Evolutionary conservation across 2,329 filamentous ascomycete species (phyloP), one percentile per base, ranked within the genome.

Genomic region (Dothistroma pini): DNA sequence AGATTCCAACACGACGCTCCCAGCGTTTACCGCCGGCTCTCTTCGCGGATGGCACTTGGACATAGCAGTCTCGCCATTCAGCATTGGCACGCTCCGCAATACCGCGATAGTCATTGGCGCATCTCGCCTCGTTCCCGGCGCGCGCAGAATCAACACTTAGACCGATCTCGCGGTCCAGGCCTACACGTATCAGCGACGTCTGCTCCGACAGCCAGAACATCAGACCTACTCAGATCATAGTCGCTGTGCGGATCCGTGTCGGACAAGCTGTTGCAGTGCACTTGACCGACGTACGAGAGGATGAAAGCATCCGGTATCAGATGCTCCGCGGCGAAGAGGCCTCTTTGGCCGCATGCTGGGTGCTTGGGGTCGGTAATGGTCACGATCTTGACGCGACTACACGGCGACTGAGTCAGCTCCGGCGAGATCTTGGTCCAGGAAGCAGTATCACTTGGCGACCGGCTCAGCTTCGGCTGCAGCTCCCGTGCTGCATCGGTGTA

Each of bases 101-200:
- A 19, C 81, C 79, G 58, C 81, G 76, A 68, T 83, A 84, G 68
- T 84, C 81, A 63, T 84, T 84, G 62, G 81, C 77, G 64, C 81
- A 83, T 49, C 81, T 74, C 4, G 79, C 77, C 65, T 83, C 81
- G 64, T 83, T 83, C 31, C 81, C 81, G 63, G 76, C 76, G 1
- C 68, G 71, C 1, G 76, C 75, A 4, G 80, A 81, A 66, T 84
- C 81, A 10, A 83, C 76, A 19, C 77, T 77, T 11, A 83, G 69
- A 11, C 74, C 78, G 7, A 79, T 66, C 3, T 83, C 79, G 22
- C 80, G 75, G 68, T 83, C 80, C 14, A 83, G 72, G 22, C 49
- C 48, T 58, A 31, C 29, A 47, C 29, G 16, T 16, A 19, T 58
- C 50, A 58, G 57, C 22, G 29, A 31, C n/a, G 14, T 50, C 55